Conservation (phyloP, 352 stramenopile genomes). For the Pythium periplocum region DNA sequence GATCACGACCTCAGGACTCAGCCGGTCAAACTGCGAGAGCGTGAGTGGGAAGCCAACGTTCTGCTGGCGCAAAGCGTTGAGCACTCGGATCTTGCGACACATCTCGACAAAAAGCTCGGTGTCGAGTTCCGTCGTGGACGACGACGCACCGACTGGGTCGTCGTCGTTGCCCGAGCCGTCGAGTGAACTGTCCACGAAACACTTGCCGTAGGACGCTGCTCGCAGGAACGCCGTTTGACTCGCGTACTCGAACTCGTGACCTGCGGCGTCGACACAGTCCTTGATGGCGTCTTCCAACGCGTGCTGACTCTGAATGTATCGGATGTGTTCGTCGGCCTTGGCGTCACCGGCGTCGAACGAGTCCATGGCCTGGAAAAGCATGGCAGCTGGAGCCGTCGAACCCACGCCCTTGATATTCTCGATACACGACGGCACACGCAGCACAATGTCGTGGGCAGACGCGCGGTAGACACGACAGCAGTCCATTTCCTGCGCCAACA, state of each 20-base stretch:
- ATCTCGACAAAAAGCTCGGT: conserved; percentile 86
- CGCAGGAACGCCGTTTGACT: conserved; percentile 77
- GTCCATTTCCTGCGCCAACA: conserved; percentile 55
- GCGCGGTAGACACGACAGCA: conserved; percentile 49
- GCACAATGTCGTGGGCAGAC: conserved; percentile 76
- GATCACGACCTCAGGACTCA: conserved; percentile 83
- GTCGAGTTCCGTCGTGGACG: conserved; percentile 35
- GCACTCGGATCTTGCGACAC: conserved; percentile 82
- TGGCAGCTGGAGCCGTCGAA: conserved; percentile 80
- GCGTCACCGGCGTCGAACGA: conserved; percentile 84
- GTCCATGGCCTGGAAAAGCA: conserved; percentile 89
- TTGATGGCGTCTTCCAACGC: conserved; percentile 82
- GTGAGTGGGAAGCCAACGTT: conserved; percentile 80
- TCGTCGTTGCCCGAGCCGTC: conserved; percentile 14
- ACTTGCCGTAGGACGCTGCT: conserved; percentile 65
- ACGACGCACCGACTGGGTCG: conserved; percentile 8
- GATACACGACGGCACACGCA: conserved; percentile 75
- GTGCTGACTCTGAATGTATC: conserved; percentile 78
- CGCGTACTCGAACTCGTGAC: conserved; percentile 81
- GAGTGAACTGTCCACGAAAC: conserved; percentile 35
- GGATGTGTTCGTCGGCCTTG: conserved; percentile 88
- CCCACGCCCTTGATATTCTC: conserved; percentile 87
- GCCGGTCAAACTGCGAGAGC: conserved; percentile 70
- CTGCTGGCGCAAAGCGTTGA: conserved; percentile 86
- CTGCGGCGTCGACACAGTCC: conserved; percentile 83